Percentiles rank a stretch among this genome's conserved stretches.
Conservation (phyloP, 805 yeast species). For the Yamadazyma phyllophila region DNA sequence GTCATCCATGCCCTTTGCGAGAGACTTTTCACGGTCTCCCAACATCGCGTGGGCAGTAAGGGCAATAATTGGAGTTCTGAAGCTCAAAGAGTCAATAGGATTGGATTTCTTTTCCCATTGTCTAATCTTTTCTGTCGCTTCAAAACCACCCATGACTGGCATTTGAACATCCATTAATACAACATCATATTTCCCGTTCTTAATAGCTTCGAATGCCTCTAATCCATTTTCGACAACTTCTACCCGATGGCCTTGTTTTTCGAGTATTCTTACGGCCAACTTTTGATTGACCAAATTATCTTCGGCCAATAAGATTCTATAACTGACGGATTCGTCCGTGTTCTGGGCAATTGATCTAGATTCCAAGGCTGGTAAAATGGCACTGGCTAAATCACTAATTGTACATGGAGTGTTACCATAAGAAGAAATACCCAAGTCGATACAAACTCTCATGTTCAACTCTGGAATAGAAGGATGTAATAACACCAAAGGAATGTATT, state of each 20-base stretch:
- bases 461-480: conserved; percentile 74
- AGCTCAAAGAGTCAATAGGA: conserved; percentile 65
- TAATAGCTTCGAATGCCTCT: conserved; percentile 76
- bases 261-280: conserved; percentile 78
- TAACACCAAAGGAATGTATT: conserved; percentile 80
- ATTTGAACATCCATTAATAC: conserved; percentile 91
- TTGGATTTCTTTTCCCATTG: conserved; percentile 83
- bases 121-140: conserved; percentile 81
- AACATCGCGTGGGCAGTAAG: conserved; percentile 93
- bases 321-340: conserved; percentile 73
- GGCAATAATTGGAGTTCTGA: conserved; percentile 85
- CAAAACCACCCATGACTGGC: conserved; percentile 96
- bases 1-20: conserved; percentile 91
- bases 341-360: conserved; percentile 77
- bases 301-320: conserved; percentile 76
- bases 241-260: conserved; percentile 81
- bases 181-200: conserved; percentile 68
- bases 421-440: conserved; percentile 82
- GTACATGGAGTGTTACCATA: conserved; percentile 90
- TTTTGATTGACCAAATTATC: conserved; percentile 87
- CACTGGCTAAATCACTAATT: conserved; percentile 75
- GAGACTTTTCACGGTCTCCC: conserved; percentile 84
- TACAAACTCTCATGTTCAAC: conserved; percentile 75
- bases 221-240: conserved; percentile 84
- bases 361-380: conserved; percentile 81